A percentile compares a stretch with the other conserved stretches of the same genome.
phyloP scores from a whole-genome alignment of 169 alveolate genomes.

The Toxoplasma gondii region DNA sequence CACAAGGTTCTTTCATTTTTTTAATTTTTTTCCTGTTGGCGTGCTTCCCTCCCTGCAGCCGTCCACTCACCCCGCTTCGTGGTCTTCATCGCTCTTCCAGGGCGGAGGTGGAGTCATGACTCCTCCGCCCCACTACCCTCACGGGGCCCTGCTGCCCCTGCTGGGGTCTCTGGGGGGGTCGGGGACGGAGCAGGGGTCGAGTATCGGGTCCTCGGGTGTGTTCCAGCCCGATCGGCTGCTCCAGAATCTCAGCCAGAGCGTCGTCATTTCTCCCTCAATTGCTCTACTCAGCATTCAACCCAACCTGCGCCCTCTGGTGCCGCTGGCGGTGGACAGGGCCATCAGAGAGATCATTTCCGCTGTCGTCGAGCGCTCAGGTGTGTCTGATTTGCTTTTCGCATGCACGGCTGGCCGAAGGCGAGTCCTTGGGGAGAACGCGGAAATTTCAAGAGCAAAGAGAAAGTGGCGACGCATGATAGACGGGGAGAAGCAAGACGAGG shows the following conservation, averaged over 20 bases:
- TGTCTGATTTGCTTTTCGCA: not conserved
- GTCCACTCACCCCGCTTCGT: not conserved
- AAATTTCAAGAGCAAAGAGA: too few species aligned
- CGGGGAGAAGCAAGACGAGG: too few species aligned
- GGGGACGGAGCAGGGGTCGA: not conserved
- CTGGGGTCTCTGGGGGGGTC: conserved; percentile 6
- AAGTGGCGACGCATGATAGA: too few species aligned
- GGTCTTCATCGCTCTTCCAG: conserved; percentile 17
- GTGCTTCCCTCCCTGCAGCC: not conserved
- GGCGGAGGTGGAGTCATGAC: not conserved
- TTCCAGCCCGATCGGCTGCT: conserved; percentile 53
- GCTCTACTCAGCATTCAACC: conserved; percentile 88
- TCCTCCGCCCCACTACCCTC: conserved; percentile 5
- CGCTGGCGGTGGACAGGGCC: conserved; percentile 96
- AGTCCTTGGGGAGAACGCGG: too few species aligned
- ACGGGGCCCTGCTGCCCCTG: not conserved
- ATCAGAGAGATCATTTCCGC: conserved; percentile 94
- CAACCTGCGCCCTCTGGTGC: conserved; percentile 86
- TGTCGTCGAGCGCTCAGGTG: conserved; percentile 78
- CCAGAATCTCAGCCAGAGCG: conserved; percentile 72
- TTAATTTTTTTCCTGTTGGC: not conserved
- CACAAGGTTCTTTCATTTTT: not conserved
- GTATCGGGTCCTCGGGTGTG: conserved; percentile 11
- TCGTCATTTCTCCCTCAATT: conserved; percentile 87
- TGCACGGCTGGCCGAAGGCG: too few species aligned